Conservation (phyloP, 495 filamentous ascomycete genomes). For the Letharia lupina region DNA sequence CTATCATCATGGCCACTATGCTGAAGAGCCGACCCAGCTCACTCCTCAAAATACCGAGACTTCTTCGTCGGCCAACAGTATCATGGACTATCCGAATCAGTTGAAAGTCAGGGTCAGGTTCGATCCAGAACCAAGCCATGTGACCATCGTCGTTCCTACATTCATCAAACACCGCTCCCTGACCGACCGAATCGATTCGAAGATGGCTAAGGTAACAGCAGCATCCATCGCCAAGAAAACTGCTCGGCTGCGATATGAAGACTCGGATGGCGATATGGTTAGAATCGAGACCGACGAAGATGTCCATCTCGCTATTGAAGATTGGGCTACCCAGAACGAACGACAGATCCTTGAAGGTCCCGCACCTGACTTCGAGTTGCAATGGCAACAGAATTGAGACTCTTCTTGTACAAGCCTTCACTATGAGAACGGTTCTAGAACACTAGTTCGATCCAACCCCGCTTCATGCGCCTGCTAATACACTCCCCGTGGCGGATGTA, state of each 20-base stretch:
- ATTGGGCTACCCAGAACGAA: slow-evolving; percentile 72
- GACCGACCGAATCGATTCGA: slow-evolving; percentile 93
- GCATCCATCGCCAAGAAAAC: slow-evolving; percentile 69
- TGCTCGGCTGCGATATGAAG: slow-evolving; percentile 77
- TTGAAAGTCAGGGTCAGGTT: slow-evolving; percentile 92
- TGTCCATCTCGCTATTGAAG: slow-evolving; percentile 86
- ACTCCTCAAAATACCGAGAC: slow-evolving; percentile 38
- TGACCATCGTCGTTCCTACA: slow-evolving; percentile 85
- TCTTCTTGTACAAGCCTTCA: not conserved
- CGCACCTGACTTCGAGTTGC: slow-evolving; percentile 81
- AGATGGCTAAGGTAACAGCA: slow-evolving; percentile 73
- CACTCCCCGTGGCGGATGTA: not conserved
- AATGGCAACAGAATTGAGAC: slow-evolving; percentile 41
- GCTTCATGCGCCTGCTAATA: not conserved
- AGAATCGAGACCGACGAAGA: slow-evolving; percentile 92
- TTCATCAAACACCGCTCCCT: slow-evolving; percentile 89
- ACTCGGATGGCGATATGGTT: slow-evolving; percentile 88
- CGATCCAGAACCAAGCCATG: slow-evolving; percentile 63
- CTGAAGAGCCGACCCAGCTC: slow-evolving; percentile 5
- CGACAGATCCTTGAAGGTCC: slow-evolving; percentile 53
- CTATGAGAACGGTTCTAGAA: not conserved
- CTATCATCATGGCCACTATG: slow-evolving; percentile 7
- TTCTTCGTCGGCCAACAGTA: slow-evolving; percentile 11
- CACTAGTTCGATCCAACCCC: not conserved
- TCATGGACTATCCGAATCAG: slow-evolving; percentile 45